Evolutionary conservation across 345 rosid species (phyloP), one percentile per base, ranked within the genome.

Genomic region (Trapa incisa): DNA sequence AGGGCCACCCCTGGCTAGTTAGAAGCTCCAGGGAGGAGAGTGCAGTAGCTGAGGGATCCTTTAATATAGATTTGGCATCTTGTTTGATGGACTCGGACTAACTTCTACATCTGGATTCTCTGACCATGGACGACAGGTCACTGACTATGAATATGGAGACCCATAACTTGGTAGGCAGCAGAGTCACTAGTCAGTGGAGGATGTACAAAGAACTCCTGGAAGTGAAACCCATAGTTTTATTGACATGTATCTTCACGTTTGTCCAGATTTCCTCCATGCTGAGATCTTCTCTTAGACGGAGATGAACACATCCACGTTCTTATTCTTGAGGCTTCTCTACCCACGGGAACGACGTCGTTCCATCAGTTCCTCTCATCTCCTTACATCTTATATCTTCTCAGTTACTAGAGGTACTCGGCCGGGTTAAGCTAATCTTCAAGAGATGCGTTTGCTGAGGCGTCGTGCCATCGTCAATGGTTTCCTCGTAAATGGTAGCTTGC

Each of bases 381-480:
- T 22, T 22, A 22, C 29, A 22, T 22, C 61, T 22, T 14, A 2
- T 37, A 0, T 14, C 15, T 3, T 32, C 62, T 32, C 32, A 29
- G 50, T 9, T 22, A 6, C 35, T 11, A 29, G 56, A 50, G 56
- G 56, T 5, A 17, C n/a, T 50, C 22, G 29, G 7, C 56, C 56
- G 6, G 56, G 43, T 15, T 54, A 35, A 32, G 56, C 0, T 37
- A 57, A n/a, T 39, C 60, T 1, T 17, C 68, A 3, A 41, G 61
- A 56, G 61, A 84, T 84, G 88, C 75, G 65, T 67, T 8, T 72
- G 64, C 52, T 74, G 37, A 72, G 43, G 57, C 37, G 71, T 37
- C 78, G 56, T 37, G 54, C 65, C 66, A 22, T 61, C 13, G 56
- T n/a, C 39, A 14, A 37, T 66, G 38, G 64, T 9, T 61, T 47